Conservation (phyloP, 1,284 basidiomycete species). For the Violaceomyces palustris region DNA sequence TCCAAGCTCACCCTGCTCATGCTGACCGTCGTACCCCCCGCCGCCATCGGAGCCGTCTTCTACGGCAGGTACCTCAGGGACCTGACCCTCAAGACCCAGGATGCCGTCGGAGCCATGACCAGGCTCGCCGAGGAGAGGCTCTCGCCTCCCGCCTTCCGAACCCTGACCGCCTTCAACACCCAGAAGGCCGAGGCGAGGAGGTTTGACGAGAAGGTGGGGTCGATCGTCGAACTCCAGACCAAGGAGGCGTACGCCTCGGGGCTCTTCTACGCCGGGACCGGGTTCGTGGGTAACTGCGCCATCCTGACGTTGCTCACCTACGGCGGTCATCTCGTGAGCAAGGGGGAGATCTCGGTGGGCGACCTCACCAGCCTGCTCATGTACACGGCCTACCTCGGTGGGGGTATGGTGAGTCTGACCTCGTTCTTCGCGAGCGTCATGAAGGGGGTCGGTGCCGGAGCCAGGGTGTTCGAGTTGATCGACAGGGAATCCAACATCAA, state of each 20-base stretch:
- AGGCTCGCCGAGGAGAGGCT: conserved; percentile 81
- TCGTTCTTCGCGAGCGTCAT: conserved; percentile 56
- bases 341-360: conserved; percentile 69
- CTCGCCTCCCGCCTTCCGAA: conserved; percentile 71
- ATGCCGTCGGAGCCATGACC: conserved; percentile 89
- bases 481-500: conserved; percentile 58
- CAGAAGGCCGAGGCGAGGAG: conserved; percentile 64
- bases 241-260: conserved; percentile 86
- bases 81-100: conserved; percentile 85
- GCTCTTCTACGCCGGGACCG: conserved; percentile 80
- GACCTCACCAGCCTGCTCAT: conserved; percentile 67
- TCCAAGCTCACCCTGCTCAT: conserved; percentile 83
- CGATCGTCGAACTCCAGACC: conserved; percentile 70
- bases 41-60: conserved; percentile 90
- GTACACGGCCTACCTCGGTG: conserved; percentile 86
- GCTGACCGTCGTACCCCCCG: conserved; percentile 88
- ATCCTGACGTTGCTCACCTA: conserved; percentile 84
- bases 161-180: conserved; percentile 83
- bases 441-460: conserved; percentile 82
- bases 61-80: conserved; percentile 92
- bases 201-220: conserved; percentile 60
- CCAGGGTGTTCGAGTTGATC: conserved; percentile 85
- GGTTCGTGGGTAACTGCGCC: conserved; percentile 91
- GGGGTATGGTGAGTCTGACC: conserved; percentile 55
- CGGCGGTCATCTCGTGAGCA: conserved; percentile 83